Base-by-base conservation (phyloP, 305 asterid species). In the Striga hermonthica region DNA sequence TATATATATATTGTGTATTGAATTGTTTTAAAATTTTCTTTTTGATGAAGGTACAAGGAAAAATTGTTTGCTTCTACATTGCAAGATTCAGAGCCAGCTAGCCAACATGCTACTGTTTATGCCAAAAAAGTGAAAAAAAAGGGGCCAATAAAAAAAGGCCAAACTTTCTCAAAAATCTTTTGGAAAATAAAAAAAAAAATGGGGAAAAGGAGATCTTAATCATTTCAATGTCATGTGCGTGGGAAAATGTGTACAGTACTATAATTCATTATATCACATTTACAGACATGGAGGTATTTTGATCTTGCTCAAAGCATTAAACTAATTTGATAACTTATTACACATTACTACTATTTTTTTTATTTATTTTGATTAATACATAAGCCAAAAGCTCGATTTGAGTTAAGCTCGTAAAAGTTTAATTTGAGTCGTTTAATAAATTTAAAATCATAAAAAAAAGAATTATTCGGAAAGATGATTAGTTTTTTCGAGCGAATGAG, bases 21-120 rank as follows among this genome's bases (percentile, higher is more conserved):
- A 28, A 9, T 49, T 49, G 5, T 9, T 11, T 45, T 45, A 1
- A 4, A 10, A 48, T 12, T 48, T 48, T 4, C 14, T 48, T 48
- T 48, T 43, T 43, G 53, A 3, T 12, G 36, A 8, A 15, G 58
- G 58, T 16, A 53, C 36, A 15, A 53, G 36, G 56, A 1, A 54
- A 54, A 22, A 16, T 6, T 52, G 56, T 7, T 52, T 52, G 31
- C 31, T 52, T 16, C 6, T 16, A 22, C 38, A 53, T 15, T 53
- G n/a, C 58, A 53, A 53, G 37, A 53, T 53, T 53, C 12, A 53
- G 58, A 15, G 58, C 38, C 58, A 53, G 58, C 58, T 53, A 53
- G 12, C 58, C 58, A 53, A 53, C 58, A 53, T 53, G 58, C 37
- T 10, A 53, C 58, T 53, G 58, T 22, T 53, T 8, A 53, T 53